A percentile compares a stretch with the other conserved stretches of the same genome.
Evolutionary conservation across 1,284 basidiomycete genomes (phyloP).

Genomic region (Gastroboletus turbinatus): DNA sequence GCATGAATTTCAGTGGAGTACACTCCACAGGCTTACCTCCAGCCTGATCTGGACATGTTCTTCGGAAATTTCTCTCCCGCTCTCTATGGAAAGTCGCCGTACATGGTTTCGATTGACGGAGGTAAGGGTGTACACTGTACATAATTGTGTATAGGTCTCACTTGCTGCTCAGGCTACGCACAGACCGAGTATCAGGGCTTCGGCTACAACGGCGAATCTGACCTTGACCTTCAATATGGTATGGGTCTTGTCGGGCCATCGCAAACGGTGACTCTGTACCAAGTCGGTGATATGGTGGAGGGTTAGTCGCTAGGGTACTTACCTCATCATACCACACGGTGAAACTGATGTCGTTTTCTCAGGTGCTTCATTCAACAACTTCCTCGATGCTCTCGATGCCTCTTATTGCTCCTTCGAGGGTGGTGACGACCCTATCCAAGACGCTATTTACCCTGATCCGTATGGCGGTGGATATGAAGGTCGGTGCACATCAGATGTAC

Average conservation of each 20-base stretch:
- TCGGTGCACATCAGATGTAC: neutral
- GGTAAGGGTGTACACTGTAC: constrained; percentile 7
- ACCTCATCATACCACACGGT: neutral
- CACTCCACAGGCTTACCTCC: constrained; percentile 37
- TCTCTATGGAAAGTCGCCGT: constrained; percentile 17
- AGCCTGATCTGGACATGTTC: constrained; percentile 46
- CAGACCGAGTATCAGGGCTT: constrained; percentile 40
- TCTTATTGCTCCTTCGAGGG: constrained; percentile 49
- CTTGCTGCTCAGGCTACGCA: constrained; percentile 28
- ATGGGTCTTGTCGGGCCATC: constrained; percentile 46
- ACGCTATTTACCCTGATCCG: constrained; percentile 46
- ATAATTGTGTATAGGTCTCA: neutral
- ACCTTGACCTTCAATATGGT: constrained; percentile 50
- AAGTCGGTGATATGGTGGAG: constrained; percentile 43
- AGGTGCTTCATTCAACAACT: constrained; percentile 49
- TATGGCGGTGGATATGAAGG: constrained; percentile 35
- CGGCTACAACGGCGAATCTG: constrained; percentile 45
- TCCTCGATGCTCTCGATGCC: constrained; percentile 48
- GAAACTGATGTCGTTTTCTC: neutral
- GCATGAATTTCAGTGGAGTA: constrained; percentile 23
- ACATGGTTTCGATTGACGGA: constrained; percentile 32
- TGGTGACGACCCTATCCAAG: constrained; percentile 41
- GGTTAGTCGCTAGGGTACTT: constrained; percentile 27
- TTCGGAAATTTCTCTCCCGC: constrained; percentile 33
- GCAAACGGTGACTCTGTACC: constrained; percentile 43